Conservation (phyloP, 306 rosid species). For the Acacia melanoxylon region DNA sequence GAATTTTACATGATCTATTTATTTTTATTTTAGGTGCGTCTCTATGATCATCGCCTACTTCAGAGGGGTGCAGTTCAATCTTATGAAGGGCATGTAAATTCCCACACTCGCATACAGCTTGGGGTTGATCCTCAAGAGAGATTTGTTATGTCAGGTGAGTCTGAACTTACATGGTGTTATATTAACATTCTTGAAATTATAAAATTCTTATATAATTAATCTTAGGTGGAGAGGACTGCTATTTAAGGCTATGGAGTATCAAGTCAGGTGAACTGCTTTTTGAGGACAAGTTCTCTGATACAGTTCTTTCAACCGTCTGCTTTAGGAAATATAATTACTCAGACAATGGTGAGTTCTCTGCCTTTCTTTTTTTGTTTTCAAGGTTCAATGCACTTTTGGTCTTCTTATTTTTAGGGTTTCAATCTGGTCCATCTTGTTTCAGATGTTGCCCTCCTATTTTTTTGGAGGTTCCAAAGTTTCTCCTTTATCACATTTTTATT, state of each 20-base stretch:
- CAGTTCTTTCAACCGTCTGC: conserved; percentile 67
- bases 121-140: conserved; percentile 83
- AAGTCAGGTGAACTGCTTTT: conserved; percentile 84
- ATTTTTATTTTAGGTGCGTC: conserved; percentile 55
- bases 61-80: conserved; percentile 84
- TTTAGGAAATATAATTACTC: conserved; percentile 49
- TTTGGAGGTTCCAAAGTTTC: neutral
- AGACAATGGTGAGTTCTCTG: conserved; percentile 13
- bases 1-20: conserved; percentile 15
- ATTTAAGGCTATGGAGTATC: conserved; percentile 78
- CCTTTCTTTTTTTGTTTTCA: neutral
- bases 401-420: neutral
- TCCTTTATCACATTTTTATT: neutral
- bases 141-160: conserved; percentile 75
- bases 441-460: neutral
- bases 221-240: conserved; percentile 91
- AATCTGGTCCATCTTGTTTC: neutral
- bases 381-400: too few species aligned
- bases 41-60: conserved; percentile 76
- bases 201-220: conserved; percentile 20
- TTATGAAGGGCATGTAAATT: conserved; percentile 80
- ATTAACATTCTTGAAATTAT: conserved; percentile 11
- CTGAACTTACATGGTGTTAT: conserved; percentile 26
- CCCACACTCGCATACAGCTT: conserved; percentile 68
- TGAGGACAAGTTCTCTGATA: conserved; percentile 70